phyloP scores from a whole-genome alignment of 1,284 basidiomycete species.

The Papiliotrema laurentii region DNA sequence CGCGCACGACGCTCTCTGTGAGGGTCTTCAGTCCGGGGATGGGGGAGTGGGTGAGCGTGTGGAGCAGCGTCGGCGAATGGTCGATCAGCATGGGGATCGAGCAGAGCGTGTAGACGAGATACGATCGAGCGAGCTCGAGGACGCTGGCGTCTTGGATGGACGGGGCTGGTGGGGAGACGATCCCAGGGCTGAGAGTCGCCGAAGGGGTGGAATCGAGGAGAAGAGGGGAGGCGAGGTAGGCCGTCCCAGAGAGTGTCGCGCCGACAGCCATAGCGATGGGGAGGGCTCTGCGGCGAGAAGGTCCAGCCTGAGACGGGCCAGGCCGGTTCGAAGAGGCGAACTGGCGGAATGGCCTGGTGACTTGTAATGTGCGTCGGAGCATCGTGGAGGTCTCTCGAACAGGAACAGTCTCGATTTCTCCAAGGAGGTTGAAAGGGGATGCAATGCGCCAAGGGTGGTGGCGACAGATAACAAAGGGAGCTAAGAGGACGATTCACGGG shows the following conservation, averaged over 20 bases:
- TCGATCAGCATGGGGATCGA: slow-evolving; percentile 74
- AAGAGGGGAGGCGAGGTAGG: slow-evolving; percentile 4
- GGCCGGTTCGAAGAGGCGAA: background rate
- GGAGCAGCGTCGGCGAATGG: slow-evolving; percentile 66
- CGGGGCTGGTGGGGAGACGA: background rate
- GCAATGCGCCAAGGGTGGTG: too few species aligned
- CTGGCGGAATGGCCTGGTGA: too few species aligned
- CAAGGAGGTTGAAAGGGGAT: too few species aligned
- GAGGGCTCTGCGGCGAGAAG: background rate
- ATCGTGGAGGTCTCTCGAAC: too few species aligned
- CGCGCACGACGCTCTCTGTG: slow-evolving; percentile 66
- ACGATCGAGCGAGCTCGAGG: slow-evolving; percentile 57
- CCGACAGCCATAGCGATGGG: background rate
- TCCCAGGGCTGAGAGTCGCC: background rate
- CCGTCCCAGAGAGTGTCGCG: background rate
- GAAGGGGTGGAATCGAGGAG: background rate
- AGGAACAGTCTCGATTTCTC: too few species aligned
- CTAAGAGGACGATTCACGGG: too few species aligned
- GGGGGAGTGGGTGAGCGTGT: slow-evolving; percentile 52
- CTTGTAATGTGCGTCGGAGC: background rate
- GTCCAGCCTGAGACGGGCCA: too few species aligned
- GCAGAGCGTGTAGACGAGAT: slow-evolving; percentile 74
- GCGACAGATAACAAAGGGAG: too few species aligned
- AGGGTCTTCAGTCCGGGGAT: slow-evolving; percentile 65
- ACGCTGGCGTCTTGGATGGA: slow-evolving; percentile 1